These are phyloP conservation scores for Lasiodiplodia hormozganensis DNA, from an alignment of 2,329 filamentous ascomycete genomes.

Conservation along the genomic window DNA sequence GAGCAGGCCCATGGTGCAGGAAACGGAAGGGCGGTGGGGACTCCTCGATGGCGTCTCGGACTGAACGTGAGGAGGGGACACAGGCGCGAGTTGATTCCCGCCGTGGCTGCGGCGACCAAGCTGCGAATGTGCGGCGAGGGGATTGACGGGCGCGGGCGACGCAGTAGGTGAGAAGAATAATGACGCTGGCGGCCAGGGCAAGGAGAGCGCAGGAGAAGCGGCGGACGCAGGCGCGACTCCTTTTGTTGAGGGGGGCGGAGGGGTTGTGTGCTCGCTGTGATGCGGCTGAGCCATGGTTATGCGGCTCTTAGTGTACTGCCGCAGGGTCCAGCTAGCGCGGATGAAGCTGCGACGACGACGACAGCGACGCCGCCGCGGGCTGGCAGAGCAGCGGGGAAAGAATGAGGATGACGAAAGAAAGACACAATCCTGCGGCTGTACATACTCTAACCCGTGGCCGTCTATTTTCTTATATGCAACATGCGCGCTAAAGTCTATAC, in stretches of 20 bases:
- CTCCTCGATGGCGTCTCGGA: not conserved
- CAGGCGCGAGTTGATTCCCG: not conserved
- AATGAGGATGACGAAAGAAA: conserved; percentile 2
- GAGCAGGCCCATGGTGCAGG: conserved; percentile 7
- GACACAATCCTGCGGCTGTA: conserved; percentile 3
- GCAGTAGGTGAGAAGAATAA: not conserved
- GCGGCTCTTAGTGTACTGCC: conserved; percentile 14
- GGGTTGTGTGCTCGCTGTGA: not conserved
- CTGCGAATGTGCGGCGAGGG: too few relatives aligned
- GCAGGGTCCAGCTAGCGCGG: conserved; percentile 6
- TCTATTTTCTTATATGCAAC: conserved; percentile 26
- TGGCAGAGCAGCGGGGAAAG: not conserved
- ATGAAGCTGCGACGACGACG: conserved; percentile 4
- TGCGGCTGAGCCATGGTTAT: conserved; percentile 18
- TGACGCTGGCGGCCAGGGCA: not conserved
- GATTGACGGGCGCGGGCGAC: not conserved
- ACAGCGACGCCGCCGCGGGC: not conserved
- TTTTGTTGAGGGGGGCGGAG: conserved; percentile 5
- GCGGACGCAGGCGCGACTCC: not conserved
- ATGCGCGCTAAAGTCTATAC: conserved; percentile 27
- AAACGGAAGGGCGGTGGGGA: not conserved
- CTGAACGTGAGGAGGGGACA: not conserved
- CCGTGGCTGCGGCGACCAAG: not conserved
- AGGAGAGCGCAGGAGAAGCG: not conserved
- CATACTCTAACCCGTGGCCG: conserved; percentile 2